phyloP scores from a whole-genome alignment of 495 filamentous ascomycete species.

The Talaromyces borbonicus region DNA sequence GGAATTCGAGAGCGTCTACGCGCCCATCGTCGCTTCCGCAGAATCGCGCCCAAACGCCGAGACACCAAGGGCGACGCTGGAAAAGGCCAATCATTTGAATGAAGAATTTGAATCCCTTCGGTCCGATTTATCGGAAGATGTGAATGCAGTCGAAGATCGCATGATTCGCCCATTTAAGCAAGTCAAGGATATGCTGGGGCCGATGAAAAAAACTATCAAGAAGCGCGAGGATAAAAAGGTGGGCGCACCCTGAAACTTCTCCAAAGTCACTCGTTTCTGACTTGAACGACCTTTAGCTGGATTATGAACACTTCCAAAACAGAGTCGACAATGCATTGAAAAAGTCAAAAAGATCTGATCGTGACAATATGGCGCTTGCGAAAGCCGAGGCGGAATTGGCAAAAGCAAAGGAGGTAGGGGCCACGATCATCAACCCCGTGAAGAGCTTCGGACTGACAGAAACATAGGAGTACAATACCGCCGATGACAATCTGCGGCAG shows the following conservation, averaged over 20 bases:
- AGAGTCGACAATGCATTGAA: constrained; percentile 59
- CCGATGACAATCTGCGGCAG: constrained; percentile 72
- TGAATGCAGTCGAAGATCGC: constrained; percentile 59
- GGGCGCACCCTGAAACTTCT: not conserved
- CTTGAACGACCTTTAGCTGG: no score
- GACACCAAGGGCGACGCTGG: constrained; percentile 55
- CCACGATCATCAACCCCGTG: not conserved
- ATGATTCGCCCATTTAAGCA: constrained; percentile 64
- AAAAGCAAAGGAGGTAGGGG: constrained; percentile 57
- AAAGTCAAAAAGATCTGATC: constrained; percentile 61
- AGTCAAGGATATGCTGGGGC: constrained; percentile 60
- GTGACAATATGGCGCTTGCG: constrained; percentile 65
- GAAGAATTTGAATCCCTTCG: constrained; percentile 66
- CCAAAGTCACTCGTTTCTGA: no score
- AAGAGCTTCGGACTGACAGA: not conserved
- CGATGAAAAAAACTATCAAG: constrained; percentile 85
- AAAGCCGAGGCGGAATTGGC: constrained; percentile 74
- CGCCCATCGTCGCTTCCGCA: constrained; percentile 62
- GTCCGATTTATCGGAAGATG: constrained; percentile 63
- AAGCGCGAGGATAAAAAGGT: constrained; percentile 81
- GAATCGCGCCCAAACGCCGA: constrained; percentile 43
- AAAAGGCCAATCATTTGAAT: constrained; percentile 57
- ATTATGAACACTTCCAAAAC: constrained; percentile 75
- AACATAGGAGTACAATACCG: constrained; percentile 66
- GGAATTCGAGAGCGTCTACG: constrained; percentile 72